Evolutionary conservation across 106 monocot genomes (phyloP).

Genomic region (Cymbidium sinense): DNA sequence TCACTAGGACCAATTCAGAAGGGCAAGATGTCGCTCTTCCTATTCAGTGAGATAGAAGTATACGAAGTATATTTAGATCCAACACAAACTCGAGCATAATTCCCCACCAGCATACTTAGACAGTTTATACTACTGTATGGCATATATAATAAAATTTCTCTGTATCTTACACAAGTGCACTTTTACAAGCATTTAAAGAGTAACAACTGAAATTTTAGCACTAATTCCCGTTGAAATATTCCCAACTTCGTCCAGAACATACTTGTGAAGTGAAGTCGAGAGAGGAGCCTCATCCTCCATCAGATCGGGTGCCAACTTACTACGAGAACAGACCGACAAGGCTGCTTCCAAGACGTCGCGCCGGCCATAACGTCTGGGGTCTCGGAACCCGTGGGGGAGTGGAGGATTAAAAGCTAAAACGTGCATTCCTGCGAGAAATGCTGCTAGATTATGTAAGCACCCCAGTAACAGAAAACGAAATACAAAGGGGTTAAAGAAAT

Average conservation of each 20-base stretch:
- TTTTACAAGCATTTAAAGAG: background rate
- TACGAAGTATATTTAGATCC: background rate
- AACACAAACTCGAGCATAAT: background rate
- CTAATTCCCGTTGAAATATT: background rate
- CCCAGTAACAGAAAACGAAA: too few relatives aligned
- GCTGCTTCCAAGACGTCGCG: conserved; percentile 35
- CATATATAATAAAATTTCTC: too few relatives aligned
- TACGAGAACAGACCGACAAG: conserved; percentile 20
- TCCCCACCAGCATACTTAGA: too few relatives aligned
- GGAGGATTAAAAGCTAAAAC: conserved; percentile 27
- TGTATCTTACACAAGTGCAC: too few relatives aligned
- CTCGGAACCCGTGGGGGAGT: background rate
- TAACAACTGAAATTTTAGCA: background rate
- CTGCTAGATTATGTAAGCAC: background rate
- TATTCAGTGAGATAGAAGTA: too few relatives aligned
- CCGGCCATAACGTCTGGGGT: conserved; percentile 28
- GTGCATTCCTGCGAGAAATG: conserved; percentile 11
- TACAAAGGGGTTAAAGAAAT: too few relatives aligned
- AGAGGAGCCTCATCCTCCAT: background rate
- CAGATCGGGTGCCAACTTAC: background rate
- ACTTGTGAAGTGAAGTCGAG: conserved; percentile 5
- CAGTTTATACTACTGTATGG: too few relatives aligned
- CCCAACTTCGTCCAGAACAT: background rate
- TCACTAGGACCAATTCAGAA: background rate
- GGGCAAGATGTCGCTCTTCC: background rate